Conservation (phyloP, 2,329 filamentous ascomycete species). For the Coniosporium tulheliwenetii region DNA sequence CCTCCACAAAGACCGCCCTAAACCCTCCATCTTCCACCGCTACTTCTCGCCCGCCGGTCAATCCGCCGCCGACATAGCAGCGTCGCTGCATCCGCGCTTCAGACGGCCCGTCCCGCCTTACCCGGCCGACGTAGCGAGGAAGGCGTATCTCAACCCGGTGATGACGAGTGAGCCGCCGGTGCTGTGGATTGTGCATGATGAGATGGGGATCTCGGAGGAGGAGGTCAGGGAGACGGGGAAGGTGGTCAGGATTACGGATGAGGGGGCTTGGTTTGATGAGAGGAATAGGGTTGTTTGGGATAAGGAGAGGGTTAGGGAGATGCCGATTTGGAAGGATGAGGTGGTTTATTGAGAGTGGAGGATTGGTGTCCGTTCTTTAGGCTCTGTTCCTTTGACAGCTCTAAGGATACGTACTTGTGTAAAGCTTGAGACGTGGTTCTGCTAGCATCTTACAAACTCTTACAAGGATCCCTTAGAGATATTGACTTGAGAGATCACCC, state of each 20-base stretch:
- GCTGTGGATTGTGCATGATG: conserved; percentile 29
- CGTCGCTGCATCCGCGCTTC: conserved; percentile 14
- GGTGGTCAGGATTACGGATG: conserved; percentile 26
- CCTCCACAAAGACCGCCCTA: neutral
- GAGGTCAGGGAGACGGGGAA: conserved; percentile 25
- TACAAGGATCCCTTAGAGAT: too few relatives aligned
- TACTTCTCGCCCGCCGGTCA: conserved; percentile 3
- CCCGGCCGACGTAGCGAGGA: conserved; percentile 16
- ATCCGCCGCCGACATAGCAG: conserved; percentile 11
- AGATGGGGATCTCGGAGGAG: conserved; percentile 24
- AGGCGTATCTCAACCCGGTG: conserved; percentile 28
- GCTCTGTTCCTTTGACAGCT: too few relatives aligned
- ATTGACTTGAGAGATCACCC: too few relatives aligned
- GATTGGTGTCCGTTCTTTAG: too few relatives aligned
- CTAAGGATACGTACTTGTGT: too few relatives aligned
- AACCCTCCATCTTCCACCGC: neutral
- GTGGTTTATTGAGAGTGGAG: neutral
- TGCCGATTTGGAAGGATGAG: conserved; percentile 24
- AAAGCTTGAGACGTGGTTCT: too few relatives aligned
- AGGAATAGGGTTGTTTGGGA: conserved; percentile 30
- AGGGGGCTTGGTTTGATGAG: conserved; percentile 27
- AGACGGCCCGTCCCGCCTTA: conserved; percentile 13
- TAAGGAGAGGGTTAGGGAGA: conserved; percentile 21
- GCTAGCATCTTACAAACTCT: too few relatives aligned
- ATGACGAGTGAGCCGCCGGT: conserved; percentile 26